Evolutionary conservation across 2,329 filamentous ascomycete genomes (phyloP).

Genomic region (Alternaria consortialis): DNA sequence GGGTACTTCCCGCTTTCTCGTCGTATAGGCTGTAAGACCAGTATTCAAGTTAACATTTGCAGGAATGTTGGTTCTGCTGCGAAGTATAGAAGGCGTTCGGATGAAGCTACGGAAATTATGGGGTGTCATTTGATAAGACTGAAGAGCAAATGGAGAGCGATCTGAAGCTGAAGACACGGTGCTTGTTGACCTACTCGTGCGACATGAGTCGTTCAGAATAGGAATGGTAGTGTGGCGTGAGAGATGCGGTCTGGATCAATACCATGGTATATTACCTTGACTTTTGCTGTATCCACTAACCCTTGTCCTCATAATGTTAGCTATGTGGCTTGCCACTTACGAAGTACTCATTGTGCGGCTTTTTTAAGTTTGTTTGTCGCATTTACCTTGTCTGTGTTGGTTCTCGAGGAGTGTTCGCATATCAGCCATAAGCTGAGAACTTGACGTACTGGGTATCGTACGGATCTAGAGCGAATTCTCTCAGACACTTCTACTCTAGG

Average conservation of each 20-base stretch:
- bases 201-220: neutral
- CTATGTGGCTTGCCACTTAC: neutral
- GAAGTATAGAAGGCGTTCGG: neutral
- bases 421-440: conserved; percentile 3
- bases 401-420: neutral
- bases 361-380: neutral
- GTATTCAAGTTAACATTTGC: neutral
- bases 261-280: neutral
- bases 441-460: neutral
- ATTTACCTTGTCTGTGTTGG: neutral
- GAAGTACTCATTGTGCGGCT: too few relatives aligned
- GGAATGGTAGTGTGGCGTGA: neutral
- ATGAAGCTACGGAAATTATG: neutral
- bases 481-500: neutral
- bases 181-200: neutral
- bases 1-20: neutral
- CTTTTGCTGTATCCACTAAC: neutral
- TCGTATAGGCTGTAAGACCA: too few relatives aligned
- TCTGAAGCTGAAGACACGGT: neutral
- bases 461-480: neutral
- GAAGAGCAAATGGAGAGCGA: neutral
- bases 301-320: neutral
- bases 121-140: neutral
- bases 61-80: conserved; percentile 7
- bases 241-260: neutral